Conservation (phyloP, 148 eudicot species). For the Diospyros lotus region DNA sequence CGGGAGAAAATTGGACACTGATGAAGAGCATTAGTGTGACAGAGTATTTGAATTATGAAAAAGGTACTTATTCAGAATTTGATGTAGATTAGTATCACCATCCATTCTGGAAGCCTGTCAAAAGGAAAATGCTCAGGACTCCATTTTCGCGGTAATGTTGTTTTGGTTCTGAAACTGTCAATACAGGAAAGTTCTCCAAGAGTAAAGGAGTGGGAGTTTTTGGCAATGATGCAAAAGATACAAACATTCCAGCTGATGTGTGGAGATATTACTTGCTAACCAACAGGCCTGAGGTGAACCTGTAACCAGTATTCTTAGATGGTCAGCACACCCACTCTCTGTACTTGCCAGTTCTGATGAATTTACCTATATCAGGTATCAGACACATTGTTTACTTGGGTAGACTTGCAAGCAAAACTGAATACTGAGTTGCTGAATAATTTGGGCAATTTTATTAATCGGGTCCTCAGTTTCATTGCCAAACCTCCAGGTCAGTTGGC, state of each 20-base stretch:
- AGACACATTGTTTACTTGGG: slow-evolving; percentile 79
- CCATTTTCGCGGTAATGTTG: neutral
- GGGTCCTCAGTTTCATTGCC: slow-evolving; percentile 86
- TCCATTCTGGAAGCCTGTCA: neutral
- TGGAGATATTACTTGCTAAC: slow-evolving; percentile 87
- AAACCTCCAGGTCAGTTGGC: slow-evolving; percentile 59
- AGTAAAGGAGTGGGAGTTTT: slow-evolving; percentile 90
- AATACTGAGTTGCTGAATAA: slow-evolving; percentile 73
- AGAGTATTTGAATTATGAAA: slow-evolving; percentile 80
- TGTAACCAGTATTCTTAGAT: neutral
- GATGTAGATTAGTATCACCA: neutral
- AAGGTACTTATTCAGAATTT: slow-evolving; percentile 32
- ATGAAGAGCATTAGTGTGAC: slow-evolving; percentile 84
- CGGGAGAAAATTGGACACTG: slow-evolving; percentile 79
- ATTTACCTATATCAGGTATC: slow-evolving; percentile 44
- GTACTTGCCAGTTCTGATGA: slow-evolving; percentile 11
- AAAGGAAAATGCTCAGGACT: neutral
- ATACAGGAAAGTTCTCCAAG: slow-evolving; percentile 80
- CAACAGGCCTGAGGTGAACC: slow-evolving; percentile 77
- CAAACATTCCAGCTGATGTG: slow-evolving; percentile 76
- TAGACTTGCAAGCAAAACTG: slow-evolving; percentile 76
- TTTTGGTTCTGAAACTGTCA: neutral
- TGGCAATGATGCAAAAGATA: slow-evolving; percentile 86
- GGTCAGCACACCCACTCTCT: neutral
- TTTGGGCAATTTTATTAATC: slow-evolving; percentile 78